Evolutionary conservation across 257 asterid genomes (phyloP), one percentile per base, ranked within the genome.

Genomic region (Apocynum venetum): DNA sequence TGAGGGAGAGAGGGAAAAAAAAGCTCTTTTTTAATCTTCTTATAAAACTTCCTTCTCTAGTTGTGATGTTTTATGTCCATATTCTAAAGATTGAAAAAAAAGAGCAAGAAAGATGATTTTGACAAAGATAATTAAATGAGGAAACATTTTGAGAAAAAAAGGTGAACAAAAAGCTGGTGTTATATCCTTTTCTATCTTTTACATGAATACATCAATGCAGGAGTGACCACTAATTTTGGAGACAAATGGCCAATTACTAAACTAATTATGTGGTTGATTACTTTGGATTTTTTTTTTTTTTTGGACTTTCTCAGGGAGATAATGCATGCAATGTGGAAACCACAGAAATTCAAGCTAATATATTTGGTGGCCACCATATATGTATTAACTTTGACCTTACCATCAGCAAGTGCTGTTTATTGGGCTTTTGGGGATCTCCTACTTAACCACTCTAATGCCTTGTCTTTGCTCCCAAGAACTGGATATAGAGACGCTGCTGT

Each of bases 321-420:
- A 82, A 92, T 92, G 97, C 97, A 90, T 73, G 97, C 97, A 72
- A 92, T 92, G 97, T 92, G 96, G 97, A 92, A 92, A 84, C 97
- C 97, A 66, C 96, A 92, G 75, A 92, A 88, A 79, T 92, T 92
- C 91, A 92, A 92, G 87, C 59, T 82, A 20, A 87, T 92, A 82
- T 92, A 92, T 80, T 84, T 92, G 89, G 2, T 88, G 19, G 97
- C 97, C 60, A 90, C 96, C 67, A 68, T 90, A 4, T 92, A 92
- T 81, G 97, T 92, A 76, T 74, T 92, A 36, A 92, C 97, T 38
- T 82, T 92, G 79, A 92, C 97, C 0, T 83, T 92, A 20, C 97
- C 97, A 61, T 92, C 97, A 64, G 96, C 97, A 11, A 89, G 92
- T 82, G 97, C 97, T 74, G 97, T 92, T 49, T 92, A 92, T 74